A percentile compares a stretch with the other conserved stretches of the same genome.
phyloP scores from a whole-genome alignment of 1,139 yeast species.

The Scheffersomyces parashehatae region DNA sequence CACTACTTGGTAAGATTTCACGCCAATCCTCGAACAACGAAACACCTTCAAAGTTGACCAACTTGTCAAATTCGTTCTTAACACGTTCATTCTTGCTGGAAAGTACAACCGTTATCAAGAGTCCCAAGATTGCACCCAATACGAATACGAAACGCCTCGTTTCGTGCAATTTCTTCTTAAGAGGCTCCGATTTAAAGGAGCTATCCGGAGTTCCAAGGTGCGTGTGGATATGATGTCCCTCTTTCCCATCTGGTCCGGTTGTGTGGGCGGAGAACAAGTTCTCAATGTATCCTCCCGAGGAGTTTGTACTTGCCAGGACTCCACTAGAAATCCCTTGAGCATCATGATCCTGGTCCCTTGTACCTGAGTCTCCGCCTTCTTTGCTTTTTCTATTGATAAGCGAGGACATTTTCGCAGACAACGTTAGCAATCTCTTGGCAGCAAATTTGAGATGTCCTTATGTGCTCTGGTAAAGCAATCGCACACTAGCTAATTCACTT shows the following conservation, averaged over 20 bases:
- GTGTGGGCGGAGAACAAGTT: neutral
- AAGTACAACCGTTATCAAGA: slow-evolving; percentile 62
- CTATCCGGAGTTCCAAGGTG: neutral
- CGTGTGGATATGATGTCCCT: neutral
- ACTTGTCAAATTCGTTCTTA: slow-evolving; percentile 49
- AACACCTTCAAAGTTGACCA: slow-evolving; percentile 38
- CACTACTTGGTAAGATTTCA: slow-evolving; percentile 5
- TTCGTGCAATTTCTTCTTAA: slow-evolving; percentile 22
- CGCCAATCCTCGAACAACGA: slow-evolving; percentile 44
- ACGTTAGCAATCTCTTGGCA: no score
- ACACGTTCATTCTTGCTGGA: slow-evolving; percentile 50
- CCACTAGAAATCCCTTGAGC: no score
- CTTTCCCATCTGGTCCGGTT: neutral
- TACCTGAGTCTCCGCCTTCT: no score
- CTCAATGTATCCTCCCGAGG: neutral
- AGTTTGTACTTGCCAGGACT: no score
- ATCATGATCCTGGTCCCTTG: no score
- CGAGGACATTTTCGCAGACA: no score
- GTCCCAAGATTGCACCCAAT: slow-evolving; percentile 69
- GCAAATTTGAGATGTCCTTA: no score
- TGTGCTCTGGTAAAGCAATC: no score
- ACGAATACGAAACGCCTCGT: slow-evolving; percentile 51
- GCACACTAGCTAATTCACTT: no score
- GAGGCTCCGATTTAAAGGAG: slow-evolving; percentile 4
- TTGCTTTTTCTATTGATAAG: no score